phyloP scores from a whole-genome alignment of 2,329 filamentous ascomycete genomes.

The Penicillium rolfsii region DNA sequence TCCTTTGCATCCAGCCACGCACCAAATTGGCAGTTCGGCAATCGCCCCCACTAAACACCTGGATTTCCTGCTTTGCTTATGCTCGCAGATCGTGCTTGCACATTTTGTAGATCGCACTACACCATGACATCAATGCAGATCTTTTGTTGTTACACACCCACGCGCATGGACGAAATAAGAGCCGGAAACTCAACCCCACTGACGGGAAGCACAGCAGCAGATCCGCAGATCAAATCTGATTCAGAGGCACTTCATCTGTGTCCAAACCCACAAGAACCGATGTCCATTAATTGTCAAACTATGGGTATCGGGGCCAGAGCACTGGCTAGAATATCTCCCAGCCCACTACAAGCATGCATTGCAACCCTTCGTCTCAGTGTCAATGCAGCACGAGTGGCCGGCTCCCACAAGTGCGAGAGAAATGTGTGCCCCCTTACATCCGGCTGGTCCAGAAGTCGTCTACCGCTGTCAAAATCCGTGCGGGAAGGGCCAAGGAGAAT shows the following conservation, averaged over 20 bases:
- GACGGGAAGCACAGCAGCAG: neutral
- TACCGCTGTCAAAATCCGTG: neutral
- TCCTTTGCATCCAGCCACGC: neutral
- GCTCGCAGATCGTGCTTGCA: neutral
- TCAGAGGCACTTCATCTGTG: neutral
- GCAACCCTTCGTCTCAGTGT: neutral
- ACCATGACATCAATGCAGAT: neutral
- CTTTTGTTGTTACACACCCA: constrained; percentile 2
- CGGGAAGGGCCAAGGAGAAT: neutral
- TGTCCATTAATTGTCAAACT: neutral
- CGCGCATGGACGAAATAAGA: neutral
- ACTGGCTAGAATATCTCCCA: neutral
- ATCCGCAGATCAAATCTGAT: neutral
- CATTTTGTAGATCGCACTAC: neutral
- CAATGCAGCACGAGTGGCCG: neutral
- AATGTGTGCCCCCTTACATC: constrained; percentile 20
- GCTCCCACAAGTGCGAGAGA: neutral
- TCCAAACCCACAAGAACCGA: neutral
- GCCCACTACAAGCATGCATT: neutral
- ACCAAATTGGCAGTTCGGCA: neutral
- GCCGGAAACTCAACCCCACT: neutral
- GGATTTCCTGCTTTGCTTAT: neutral
- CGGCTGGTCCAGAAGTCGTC: constrained; percentile 1
- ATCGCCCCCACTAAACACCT: neutral
- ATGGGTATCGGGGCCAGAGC: neutral